Base-by-base conservation (phyloP, 2,329 filamentous ascomycete genomes). In the Chrysoporthe austroafricana region DNA sequence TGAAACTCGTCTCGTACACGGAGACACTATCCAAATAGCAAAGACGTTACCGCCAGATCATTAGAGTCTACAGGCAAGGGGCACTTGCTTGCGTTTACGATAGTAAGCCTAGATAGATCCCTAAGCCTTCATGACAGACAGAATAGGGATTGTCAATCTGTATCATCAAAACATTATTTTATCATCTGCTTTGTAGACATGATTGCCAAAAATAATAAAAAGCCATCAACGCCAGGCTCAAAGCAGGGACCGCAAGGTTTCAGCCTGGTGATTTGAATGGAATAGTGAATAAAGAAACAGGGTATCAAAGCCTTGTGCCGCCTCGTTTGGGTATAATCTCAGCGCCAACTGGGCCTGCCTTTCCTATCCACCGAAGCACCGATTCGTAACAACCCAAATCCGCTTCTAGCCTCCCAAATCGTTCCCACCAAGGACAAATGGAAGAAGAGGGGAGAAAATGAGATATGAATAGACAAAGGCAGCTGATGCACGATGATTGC, bases 281-380 rank as follows among this genome's bases (percentile, higher is more conserved):
- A 68, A 34, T 16, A 56, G 43, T 26, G 16, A 57, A 62, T 16
- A 57, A 54, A 50, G 54, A 21, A 43, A 65, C 21, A 52, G 68
- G 68, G 68, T 70, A 70, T 70, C 68, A 70, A 70, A 70, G 52
- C 56, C 60, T 61, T 13, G 44, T n/a, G 36, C 52, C 65, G n/a
- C 18, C 61, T 50, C 44, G 26, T 44, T 5, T 21, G 61, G 65
- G 14, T 39, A 46, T 68, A 61, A 8, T 43, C 36, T 52, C 64
- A 54, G 58, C 48, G 63, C 39, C 42, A 57, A 46, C 26, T n/a
- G 26, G 18, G 18, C 36, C 36, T 44, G 57, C 34, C 14, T 46
- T 60, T 16, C 21, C 57, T n/a, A 32, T 13, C 57, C 42, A 26
- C 36, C 57, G 18, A 32, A 60, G 36, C 36, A 60, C 42, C 42